Evolutionary conservation across 495 filamentous ascomycete genomes (phyloP).

Genomic region (Annulohypoxylon stygium): DNA sequence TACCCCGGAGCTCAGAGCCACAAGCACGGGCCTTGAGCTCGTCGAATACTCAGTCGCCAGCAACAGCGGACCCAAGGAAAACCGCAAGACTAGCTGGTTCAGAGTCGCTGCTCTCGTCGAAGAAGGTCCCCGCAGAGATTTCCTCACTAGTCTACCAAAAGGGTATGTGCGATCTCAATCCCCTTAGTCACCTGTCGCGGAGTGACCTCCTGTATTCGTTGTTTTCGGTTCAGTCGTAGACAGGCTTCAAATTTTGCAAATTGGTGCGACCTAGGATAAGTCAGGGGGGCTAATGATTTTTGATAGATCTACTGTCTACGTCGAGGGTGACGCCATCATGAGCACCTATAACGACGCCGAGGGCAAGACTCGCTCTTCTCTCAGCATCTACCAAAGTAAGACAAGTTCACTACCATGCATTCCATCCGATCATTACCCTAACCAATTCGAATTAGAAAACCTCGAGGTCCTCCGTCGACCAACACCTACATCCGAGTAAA

Average conservation of each 20-base stretch:
- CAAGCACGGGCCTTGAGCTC: conserved; percentile 74
- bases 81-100: conserved; percentile 82
- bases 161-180: conserved; percentile 69
- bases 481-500: conserved; percentile 24
- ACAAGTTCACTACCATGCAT: conserved; percentile 18
- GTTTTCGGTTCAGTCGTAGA: neutral
- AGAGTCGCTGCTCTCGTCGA: conserved; percentile 72
- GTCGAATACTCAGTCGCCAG: conserved; percentile 76
- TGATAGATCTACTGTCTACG: conserved; percentile 67
- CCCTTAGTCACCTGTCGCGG: neutral
- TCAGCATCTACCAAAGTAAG: conserved; percentile 83
- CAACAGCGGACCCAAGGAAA: conserved; percentile 67
- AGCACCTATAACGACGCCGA: conserved; percentile 71
- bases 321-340: conserved; percentile 80
- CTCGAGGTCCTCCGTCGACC: conserved; percentile 72
- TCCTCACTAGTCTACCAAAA: conserved; percentile 75
- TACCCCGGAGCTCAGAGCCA: conserved; percentile 75
- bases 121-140: conserved; percentile 73
- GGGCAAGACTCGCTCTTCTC: conserved; percentile 65
- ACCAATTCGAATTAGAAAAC: conserved; percentile 56
- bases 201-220: neutral
- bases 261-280: neutral
- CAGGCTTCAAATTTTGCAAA: neutral
- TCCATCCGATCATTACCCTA: conserved; percentile 1
- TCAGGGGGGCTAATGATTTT: conserved; percentile 6